Base-by-base conservation (phyloP, 2,329 filamentous ascomycete species). In the Cryphonectria naterciae region DNA sequence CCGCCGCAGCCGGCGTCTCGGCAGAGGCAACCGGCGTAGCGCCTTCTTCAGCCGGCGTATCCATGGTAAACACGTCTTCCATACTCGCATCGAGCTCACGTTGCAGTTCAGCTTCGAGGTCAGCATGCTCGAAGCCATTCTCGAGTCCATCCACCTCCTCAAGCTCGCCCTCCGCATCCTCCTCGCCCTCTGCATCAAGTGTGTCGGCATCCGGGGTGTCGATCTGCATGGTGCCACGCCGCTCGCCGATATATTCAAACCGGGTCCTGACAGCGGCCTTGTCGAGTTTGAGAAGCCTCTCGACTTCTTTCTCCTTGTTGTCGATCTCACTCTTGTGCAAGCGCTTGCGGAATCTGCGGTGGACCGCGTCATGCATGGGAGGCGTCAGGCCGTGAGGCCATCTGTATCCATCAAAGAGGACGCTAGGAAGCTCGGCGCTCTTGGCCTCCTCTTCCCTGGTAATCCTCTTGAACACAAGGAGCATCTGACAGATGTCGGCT, bases 331-430 rank as follows among this genome's bases (percentile, higher is more conserved):
- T 71, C 72, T 93, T 91, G 70, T 94, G 91, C 68, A 95, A 88
- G 3, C 93, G 90, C 78, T 95, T 94, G 70, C 94, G 89, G 81
- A 97, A 97, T 43, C 94, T 88, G 39, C 93, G 89, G 79, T 93
- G 94, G 60, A 93, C 87, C 60, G 92, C 93, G 83, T 93, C 93
- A 78, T 93, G 92, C 90, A 97, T 93, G 0, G 94, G 94, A 6
- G 94, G 93, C 1, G 94, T 96, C 28, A 97, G 84, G 43, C 94
- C 94, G 80, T 97, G 94, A 0, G 94, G 92, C 85, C 93, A 97
- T 77, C 89, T 91, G 76, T 91, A 90, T 6, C 82, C 90, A 79
- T 81, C 84, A 75, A 93, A 88, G 66, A 97, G 86, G 76, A 94
- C 91, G 68, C 85, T 80, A 1, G 94, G 94, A 19, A 97, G 83